Base-by-base conservation (phyloP, 2,329 filamentous ascomycete species). In the Chrysoporthe austroafricana region DNA sequence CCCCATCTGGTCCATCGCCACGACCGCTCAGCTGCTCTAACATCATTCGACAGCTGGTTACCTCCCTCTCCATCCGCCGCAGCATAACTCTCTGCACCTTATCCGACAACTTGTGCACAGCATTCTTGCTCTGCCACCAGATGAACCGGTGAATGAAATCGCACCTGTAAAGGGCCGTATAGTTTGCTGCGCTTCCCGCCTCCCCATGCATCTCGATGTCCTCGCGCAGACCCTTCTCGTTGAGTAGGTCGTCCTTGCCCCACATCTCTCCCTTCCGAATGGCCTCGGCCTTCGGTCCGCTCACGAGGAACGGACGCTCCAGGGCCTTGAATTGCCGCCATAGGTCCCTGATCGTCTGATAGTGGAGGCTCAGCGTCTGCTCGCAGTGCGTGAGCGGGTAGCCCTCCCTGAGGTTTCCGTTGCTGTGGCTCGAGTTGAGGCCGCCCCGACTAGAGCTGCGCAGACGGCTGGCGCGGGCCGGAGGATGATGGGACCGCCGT, bases 271-370 rank as follows among this genome's bases (percentile, higher is more conserved):
- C 67, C n/a, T 43, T 66, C 9, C 63, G 66, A 21, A 70, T 60
- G 9, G 70, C 66, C 56, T 71, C 67, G 39, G 71, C 69, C 14
- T 62, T 44, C 32, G 50, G n/a, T 16, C 64, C 64, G 46, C 64
- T 42, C 7, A 71, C 59, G 0, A 72, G 64, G 57, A 72, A 72
- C 43, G 71, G 71, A 46, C 63, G 64, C 68, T 72, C 71, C 9
- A 72, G 70, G 26, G 56, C 60, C 70, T 72, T 71, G 69, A 71
- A 72, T 59, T 67, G 66, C 56, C 64, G 39, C 70, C 71, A 72
- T 46, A 71, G 62, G 61, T 69, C 66, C n/a, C 65, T 62, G n/a
- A 72, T 68, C 39, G 66, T 70, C 56, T 63, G 63, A 66, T 69
- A 71, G 65, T 72, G 71, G 54, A 72, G 66, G 16, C 64, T 46